Percentiles rank a stretch among this genome's conserved stretches.
Evolutionary conservation across 2,329 filamentous ascomycete genomes (phyloP).

Genomic region (Hymenoscyphus infarciens): DNA sequence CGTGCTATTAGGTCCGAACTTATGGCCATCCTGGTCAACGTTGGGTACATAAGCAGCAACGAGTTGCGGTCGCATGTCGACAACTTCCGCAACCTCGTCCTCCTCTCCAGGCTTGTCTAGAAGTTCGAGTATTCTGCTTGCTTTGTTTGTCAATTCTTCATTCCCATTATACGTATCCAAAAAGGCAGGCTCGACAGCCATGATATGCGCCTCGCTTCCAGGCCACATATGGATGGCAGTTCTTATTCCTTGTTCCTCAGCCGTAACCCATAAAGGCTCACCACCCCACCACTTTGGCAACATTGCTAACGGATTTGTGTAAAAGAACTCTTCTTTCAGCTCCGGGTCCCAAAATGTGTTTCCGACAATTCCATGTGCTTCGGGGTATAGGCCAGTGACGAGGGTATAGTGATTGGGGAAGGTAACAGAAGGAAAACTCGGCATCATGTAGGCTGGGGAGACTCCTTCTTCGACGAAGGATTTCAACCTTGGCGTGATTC

Average conservation of each 20-base stretch:
- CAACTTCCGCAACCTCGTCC: conserved; percentile 46
- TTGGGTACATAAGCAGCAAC: conserved; percentile 94
- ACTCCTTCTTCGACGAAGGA: conserved; percentile 75
- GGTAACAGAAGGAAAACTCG: conserved; percentile 92
- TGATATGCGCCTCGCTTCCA: conserved; percentile 84
- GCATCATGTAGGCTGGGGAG: conserved; percentile 87
- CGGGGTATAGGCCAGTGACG: conserved; percentile 86
- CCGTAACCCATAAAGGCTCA: conserved; percentile 91
- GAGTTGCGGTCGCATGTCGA: conserved; percentile 72
- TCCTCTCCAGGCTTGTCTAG: conserved; percentile 78
- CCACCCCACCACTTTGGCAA: conserved; percentile 92
- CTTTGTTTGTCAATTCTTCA: conserved; percentile 72
- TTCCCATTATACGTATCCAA: conserved; percentile 81
- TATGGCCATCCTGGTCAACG: conserved; percentile 83
- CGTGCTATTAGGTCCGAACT: conserved; percentile 90
- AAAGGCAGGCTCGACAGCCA: conserved; percentile 69
- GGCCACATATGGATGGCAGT: conserved; percentile 98
- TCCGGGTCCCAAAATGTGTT: conserved; percentile 92
- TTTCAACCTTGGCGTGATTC: conserved; percentile 77
- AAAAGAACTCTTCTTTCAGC: conserved; percentile 77
- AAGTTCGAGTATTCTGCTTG: conserved; percentile 73
- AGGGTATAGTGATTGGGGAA: conserved; percentile 97
- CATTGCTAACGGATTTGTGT: conserved; percentile 73
- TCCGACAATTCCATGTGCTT: conserved; percentile 87
- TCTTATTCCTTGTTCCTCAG: conserved; percentile 74